A percentile compares a stretch with the other conserved stretches of the same genome.
Evolutionary conservation across 306 rosid genomes (phyloP).

Genomic region (Inga laurina): DNA sequence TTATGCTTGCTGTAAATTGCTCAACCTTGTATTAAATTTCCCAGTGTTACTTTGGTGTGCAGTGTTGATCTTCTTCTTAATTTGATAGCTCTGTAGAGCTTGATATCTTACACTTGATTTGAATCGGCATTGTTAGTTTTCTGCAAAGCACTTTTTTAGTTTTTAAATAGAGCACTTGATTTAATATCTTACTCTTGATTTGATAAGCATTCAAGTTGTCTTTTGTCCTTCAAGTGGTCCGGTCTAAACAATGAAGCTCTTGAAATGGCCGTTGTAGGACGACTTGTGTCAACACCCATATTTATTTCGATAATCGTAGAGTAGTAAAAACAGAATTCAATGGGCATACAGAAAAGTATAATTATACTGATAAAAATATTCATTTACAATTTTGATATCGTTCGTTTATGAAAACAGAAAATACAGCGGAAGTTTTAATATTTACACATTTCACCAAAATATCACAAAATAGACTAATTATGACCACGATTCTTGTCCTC

Average conservation of each 20-base stretch:
- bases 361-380: no score
- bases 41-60: neutral
- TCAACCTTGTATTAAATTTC: neutral
- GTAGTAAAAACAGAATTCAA: no score
- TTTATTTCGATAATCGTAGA: no score
- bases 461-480: no score
- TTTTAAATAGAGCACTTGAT: neutral
- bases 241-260: neutral
- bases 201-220: neutral
- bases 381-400: no score
- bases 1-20: constrained; percentile 8
- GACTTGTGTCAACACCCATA: no score
- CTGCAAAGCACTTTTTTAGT: neutral
- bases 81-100: neutral
- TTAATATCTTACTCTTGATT: no score
- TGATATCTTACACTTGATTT: neutral
- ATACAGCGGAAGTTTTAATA: no score
- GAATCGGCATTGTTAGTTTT: neutral
- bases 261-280: neutral
- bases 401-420: no score
- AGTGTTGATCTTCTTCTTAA: neutral
- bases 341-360: no score
- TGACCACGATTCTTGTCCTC: no score
- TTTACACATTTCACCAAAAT: no score
- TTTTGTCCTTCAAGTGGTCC: neutral